A percentile compares a stretch with the other conserved stretches of the same genome.
Conservation (phyloP, 2,329 filamentous ascomycete species). For the Fusarium sp. region DNA sequence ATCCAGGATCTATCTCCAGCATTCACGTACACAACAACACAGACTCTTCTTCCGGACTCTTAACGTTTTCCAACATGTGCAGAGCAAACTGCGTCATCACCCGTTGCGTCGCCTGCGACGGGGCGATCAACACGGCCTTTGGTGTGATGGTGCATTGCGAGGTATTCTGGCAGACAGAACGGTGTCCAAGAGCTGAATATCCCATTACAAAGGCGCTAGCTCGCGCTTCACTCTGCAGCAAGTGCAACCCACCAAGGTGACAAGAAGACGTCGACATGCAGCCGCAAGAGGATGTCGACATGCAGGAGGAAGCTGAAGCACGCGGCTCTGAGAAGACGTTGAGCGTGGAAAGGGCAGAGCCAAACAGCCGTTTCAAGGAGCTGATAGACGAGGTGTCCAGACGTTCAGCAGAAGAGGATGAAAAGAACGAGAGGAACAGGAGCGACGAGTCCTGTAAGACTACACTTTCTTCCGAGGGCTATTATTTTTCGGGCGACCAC, state of each 20-base stretch:
- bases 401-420: neutral
- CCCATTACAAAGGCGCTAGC: neutral
- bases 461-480: neutral
- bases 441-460: neutral
- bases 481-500: neutral
- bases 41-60: neutral
- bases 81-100: accelerated
- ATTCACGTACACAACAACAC: neutral
- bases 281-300: neutral
- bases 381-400: neutral
- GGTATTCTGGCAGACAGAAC: neutral
- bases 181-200: neutral
- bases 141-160: neutral
- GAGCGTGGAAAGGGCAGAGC: neutral
- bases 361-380: neutral
- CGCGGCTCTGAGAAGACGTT: neutral
- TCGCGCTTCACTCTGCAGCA: neutral
- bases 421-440: neutral
- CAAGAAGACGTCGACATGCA: neutral
- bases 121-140: accelerated
- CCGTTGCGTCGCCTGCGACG: accelerated
- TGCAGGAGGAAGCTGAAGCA: neutral
- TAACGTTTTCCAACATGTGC: neutral
- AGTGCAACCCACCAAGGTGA: neutral
- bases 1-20: neutral